phyloP scores from a whole-genome alignment of 768 basidiomycete species.

The Rhodocollybia butyracea region DNA sequence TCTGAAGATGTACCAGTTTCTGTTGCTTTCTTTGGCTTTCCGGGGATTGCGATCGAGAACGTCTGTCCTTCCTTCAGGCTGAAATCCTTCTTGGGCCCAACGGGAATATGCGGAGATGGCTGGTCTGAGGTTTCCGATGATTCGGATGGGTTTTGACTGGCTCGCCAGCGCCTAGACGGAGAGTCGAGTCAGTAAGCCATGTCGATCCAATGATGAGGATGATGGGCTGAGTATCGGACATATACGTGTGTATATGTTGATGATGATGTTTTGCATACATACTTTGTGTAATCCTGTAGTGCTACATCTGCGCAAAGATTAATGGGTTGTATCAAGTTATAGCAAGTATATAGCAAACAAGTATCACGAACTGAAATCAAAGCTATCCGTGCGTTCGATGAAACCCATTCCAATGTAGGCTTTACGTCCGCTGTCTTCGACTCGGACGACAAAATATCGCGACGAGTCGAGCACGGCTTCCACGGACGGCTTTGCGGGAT shows the following conservation, averaged over 20 bases:
- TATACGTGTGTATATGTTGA: too few relatives aligned
- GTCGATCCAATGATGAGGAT: not conserved
- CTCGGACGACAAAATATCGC: constrained; percentile 89
- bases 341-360: constrained; percentile 9
- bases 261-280: constrained; percentile 11
- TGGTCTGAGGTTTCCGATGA: constrained; percentile 37
- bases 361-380: constrained; percentile 78
- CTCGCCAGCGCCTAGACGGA: constrained; percentile 53
- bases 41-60: constrained; percentile 88
- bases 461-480: constrained; percentile 96
- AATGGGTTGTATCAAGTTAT: not conserved
- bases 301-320: constrained; percentile 89
- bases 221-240: too few relatives aligned
- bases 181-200: constrained; percentile 10
- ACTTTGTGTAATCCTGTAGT: constrained; percentile 86
- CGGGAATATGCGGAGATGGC: constrained; percentile 66
- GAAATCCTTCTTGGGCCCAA: constrained; percentile 90
- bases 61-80: constrained; percentile 94
- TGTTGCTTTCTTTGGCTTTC: constrained; percentile 56
- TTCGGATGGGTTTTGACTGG: constrained; percentile 53
- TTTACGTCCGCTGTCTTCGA: constrained; percentile 84
- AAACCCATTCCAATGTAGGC: constrained; percentile 96
- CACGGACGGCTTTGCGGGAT: constrained; percentile 74
- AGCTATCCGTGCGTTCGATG: constrained; percentile 81
- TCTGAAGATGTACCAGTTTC: constrained; percentile 28